phyloP scores from a whole-genome alignment of 129 eudicot genomes.

The Solidago caesia region DNA sequence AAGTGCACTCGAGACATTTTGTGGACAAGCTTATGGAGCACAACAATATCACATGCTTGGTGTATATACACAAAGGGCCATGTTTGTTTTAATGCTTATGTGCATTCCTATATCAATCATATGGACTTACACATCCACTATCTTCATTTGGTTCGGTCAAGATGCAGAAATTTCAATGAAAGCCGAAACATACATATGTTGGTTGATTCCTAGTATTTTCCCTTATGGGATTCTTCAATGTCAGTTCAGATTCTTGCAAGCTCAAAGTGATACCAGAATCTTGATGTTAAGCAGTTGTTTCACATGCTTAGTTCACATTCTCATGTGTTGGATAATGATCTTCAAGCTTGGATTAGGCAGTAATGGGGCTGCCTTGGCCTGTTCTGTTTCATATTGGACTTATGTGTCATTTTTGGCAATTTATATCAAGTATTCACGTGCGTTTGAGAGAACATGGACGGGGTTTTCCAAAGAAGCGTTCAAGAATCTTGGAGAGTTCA shows the following conservation, averaged over 20 bases:
- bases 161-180: not conserved
- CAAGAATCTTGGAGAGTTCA: conserved; percentile 18
- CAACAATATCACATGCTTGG: not conserved
- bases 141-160: not conserved
- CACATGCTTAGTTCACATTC: conserved; percentile 10
- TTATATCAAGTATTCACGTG: conserved; percentile 36
- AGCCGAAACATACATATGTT: not conserved
- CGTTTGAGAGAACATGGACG: conserved; percentile 36
- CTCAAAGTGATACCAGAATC: not conserved
- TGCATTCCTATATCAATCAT: not conserved
- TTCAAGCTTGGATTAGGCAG: not conserved
- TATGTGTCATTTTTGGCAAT: not conserved
- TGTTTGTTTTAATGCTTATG: not conserved
- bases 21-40: conserved; percentile 1
- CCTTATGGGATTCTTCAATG: not conserved
- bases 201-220: not conserved
- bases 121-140: not conserved
- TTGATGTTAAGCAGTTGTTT: not conserved
- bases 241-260: conserved; percentile 4
- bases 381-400: not conserved
- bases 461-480: conserved; percentile 34
- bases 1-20: not conserved
- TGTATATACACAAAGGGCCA: not conserved
- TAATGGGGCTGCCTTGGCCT: not conserved
- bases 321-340: conserved; percentile 2